These are phyloP conservation scores for Lathyrus sativus DNA, from an alignment of 306 rosid species.

Conservation along the genomic window DNA sequence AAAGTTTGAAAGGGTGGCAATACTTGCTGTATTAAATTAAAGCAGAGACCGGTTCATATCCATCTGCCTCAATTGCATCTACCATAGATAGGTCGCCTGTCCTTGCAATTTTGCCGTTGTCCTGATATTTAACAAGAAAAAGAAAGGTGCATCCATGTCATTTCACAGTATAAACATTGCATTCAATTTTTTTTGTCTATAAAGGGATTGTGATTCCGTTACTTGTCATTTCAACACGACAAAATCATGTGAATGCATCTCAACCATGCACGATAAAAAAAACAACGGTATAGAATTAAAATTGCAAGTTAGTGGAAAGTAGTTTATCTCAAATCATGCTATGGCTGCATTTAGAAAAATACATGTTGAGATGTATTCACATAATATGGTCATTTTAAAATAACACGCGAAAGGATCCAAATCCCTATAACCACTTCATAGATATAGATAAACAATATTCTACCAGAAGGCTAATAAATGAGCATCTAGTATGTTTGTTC, in stretches of 20 bases:
- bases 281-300: too few species aligned
- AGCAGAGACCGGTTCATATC: slow-evolving; percentile 66
- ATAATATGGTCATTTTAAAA: slow-evolving; percentile 7
- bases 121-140: slow-evolving; percentile 46
- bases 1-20: slow-evolving; percentile 33
- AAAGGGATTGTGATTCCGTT: not conserved
- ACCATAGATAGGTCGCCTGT: slow-evolving; percentile 81
- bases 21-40: slow-evolving; percentile 43
- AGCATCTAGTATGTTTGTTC: not conserved
- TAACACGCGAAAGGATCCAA: not conserved
- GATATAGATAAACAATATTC: slow-evolving; percentile 5
- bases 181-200: slow-evolving; percentile 6
- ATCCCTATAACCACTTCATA: too few species aligned
- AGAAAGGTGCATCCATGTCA: slow-evolving; percentile 22
- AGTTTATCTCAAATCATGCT: not conserved
- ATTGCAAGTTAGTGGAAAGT: too few species aligned
- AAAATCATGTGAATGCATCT: not conserved
- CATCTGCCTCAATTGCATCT: slow-evolving; percentile 72
- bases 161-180: slow-evolving; percentile 15
- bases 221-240: not conserved
- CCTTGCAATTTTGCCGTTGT: slow-evolving; percentile 74
- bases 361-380: slow-evolving; percentile 13
- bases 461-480: slow-evolving; percentile 17
- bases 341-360: not conserved
- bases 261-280: not conserved